These are phyloP conservation scores for Quercus glauca DNA, from an alignment of 306 rosid genomes.

Conservation along the genomic window DNA sequence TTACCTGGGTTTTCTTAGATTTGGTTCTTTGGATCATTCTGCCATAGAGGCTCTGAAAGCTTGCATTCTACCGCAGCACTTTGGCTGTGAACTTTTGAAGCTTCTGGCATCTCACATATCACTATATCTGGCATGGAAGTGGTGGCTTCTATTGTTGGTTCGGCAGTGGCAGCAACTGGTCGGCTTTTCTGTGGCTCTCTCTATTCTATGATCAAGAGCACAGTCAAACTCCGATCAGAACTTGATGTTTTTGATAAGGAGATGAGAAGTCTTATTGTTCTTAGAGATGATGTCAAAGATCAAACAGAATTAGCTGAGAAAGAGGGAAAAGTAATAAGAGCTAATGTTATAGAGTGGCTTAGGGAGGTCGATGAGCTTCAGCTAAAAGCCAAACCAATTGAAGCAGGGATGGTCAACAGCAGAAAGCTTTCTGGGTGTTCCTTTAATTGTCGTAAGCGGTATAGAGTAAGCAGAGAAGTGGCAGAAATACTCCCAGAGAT, in stretches of 20 bases:
- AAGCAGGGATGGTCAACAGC: background rate
- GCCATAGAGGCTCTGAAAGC: no score
- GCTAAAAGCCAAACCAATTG: background rate
- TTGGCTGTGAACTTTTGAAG: no score
- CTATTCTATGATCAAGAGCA: background rate
- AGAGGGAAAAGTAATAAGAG: background rate
- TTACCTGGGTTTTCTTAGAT: no score
- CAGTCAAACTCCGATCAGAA: background rate
- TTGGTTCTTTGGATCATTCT: no score
- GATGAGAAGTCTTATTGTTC: background rate
- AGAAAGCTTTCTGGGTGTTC: no score
- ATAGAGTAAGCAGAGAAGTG: background rate
- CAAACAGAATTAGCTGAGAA: background rate
- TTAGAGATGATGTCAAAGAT: background rate
- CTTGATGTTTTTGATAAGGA: conserved; percentile 1
- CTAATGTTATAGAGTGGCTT: background rate
- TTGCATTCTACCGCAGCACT: no score
- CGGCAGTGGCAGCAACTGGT: no score
- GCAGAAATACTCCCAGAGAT: background rate
- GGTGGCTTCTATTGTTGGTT: no score
- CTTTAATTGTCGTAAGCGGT: no score
- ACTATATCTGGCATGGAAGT: no score
- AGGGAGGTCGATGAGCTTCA: background rate
- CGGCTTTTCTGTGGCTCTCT: no score
- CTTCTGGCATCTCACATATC: no score